These are phyloP conservation scores for Naganishia kalamii DNA, from an alignment of 768 basidiomycete genomes.

Conservation along the genomic window DNA sequence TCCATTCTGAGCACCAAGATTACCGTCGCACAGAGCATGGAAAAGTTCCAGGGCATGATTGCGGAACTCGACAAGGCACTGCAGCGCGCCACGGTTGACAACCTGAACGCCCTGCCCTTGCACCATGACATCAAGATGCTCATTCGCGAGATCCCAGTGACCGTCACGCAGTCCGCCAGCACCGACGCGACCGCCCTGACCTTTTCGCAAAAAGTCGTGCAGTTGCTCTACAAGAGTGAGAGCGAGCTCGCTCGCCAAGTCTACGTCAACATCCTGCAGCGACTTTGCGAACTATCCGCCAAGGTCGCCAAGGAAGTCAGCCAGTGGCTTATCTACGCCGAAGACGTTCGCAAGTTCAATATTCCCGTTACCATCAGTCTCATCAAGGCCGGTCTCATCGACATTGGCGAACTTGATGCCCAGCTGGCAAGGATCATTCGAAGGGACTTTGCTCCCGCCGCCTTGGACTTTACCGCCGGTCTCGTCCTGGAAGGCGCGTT, in stretches of 20 bases:
- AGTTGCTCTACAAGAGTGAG: slow-evolving; percentile 82
- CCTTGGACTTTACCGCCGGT: slow-evolving; percentile 74
- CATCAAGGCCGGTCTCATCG: slow-evolving; percentile 74
- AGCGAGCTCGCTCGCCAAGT: slow-evolving; percentile 84
- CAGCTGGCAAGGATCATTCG: slow-evolving; percentile 80
- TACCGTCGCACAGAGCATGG: slow-evolving; percentile 68
- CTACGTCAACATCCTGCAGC: slow-evolving; percentile 80
- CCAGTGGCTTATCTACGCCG: slow-evolving; percentile 90
- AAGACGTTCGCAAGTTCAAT: slow-evolving; percentile 96
- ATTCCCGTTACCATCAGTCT: slow-evolving; percentile 87
- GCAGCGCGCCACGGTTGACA: slow-evolving; percentile 64
- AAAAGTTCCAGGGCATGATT: slow-evolving; percentile 62
- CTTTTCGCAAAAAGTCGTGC: slow-evolving; percentile 95
- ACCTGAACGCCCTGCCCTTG: slow-evolving; percentile 64
- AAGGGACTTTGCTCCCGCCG: slow-evolving; percentile 66
- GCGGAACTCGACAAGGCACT: slow-evolving; percentile 75
- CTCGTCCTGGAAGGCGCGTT: slow-evolving; percentile 81
- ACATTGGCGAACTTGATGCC: slow-evolving; percentile 70
- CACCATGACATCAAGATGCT: slow-evolving; percentile 82
- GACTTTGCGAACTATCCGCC: slow-evolving; percentile 78
- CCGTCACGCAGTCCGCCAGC: slow-evolving; percentile 72
- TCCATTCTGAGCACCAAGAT: slow-evolving; percentile 30
- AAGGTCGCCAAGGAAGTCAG: slow-evolving; percentile 95
- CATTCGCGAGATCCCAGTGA: slow-evolving; percentile 70
- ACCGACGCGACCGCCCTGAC: slow-evolving; percentile 78